Evolutionary conservation across 495 filamentous ascomycete genomes (phyloP).

Genomic region (Hypoxylon fuscum): DNA sequence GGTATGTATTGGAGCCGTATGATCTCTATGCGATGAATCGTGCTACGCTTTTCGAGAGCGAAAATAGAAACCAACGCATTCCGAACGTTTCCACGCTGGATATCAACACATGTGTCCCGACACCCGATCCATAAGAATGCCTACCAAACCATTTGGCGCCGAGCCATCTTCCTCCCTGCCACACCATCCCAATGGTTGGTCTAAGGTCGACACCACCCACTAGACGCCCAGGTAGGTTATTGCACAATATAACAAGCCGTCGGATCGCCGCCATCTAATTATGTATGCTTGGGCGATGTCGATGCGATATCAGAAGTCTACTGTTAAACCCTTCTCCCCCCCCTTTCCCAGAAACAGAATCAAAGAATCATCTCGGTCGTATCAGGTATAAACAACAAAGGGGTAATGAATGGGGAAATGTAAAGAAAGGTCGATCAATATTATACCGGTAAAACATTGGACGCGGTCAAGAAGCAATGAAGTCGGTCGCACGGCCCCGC

Average conservation of each 20-base stretch:
- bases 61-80: slow-evolving; percentile 6
- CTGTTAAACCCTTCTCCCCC: slow-evolving; percentile 6
- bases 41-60: slow-evolving; percentile 9
- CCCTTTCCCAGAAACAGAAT: not conserved
- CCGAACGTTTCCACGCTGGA: slow-evolving; percentile 10
- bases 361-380: slow-evolving; percentile 29
- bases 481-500: not conserved
- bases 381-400: slow-evolving; percentile 13
- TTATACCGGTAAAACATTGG: slow-evolving; percentile 1
- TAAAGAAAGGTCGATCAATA: not conserved
- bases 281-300: slow-evolving; percentile 21
- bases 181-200: slow-evolving; percentile 20
- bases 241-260: slow-evolving; percentile 20
- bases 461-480: not conserved
- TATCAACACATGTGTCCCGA: slow-evolving; percentile 8
- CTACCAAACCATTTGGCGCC: slow-evolving; percentile 23
- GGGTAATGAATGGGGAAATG: not conserved
- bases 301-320: slow-evolving; percentile 31
- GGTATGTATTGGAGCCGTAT: slow-evolving; percentile 16
- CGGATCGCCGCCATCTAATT: slow-evolving; percentile 14
- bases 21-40: slow-evolving; percentile 20
- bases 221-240: slow-evolving; percentile 29
- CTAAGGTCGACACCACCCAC: slow-evolving; percentile 40
- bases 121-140: slow-evolving; percentile 9
- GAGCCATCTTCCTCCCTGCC: slow-evolving; percentile 40